Percentiles rank a stretch among this genome's conserved stretches.
phyloP scores from a whole-genome alignment of 208 protist species.

The Leishmania arabica region DNA sequence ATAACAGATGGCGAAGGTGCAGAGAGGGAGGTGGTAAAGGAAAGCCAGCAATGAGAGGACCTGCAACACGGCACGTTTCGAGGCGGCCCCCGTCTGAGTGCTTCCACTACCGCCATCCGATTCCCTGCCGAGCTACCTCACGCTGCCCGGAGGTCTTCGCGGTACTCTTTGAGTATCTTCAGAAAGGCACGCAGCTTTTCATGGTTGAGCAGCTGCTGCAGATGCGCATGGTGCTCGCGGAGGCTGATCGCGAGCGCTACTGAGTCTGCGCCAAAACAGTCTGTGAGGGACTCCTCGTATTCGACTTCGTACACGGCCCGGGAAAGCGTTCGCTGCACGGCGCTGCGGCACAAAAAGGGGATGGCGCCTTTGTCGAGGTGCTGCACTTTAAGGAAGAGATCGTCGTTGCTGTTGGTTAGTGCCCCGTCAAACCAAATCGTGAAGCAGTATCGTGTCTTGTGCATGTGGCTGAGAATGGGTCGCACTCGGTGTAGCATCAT shows the following conservation, averaged over 20 bases:
- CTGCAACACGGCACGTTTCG: neutral
- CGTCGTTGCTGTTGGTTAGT: constrained; percentile 43
- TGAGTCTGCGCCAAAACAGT: constrained; percentile 45
- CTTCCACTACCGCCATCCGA: too few relatives aligned
- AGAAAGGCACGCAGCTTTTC: constrained; percentile 31
- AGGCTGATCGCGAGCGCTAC: constrained; percentile 28
- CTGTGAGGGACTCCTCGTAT: constrained; percentile 35
- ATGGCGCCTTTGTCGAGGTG: constrained; percentile 37
- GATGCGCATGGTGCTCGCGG: constrained; percentile 40
- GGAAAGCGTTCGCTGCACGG: constrained; percentile 47
- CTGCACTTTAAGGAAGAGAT: constrained; percentile 35
- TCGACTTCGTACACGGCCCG: constrained; percentile 48
- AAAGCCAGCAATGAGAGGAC: neutral
- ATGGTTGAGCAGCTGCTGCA: constrained; percentile 32
- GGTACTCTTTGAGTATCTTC: constrained; percentile 26
- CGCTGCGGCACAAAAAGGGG: constrained; percentile 36
- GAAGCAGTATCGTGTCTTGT: constrained; percentile 45
- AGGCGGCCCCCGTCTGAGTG: neutral
- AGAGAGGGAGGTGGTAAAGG: neutral
- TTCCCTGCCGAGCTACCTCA: neutral
- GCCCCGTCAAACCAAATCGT: constrained; percentile 62
- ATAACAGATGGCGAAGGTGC: neutral
- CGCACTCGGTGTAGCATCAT: constrained; percentile 43
- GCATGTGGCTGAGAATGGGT: constrained; percentile 13
- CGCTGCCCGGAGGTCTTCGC: constrained; percentile 29